Percentiles rank a stretch among this genome's conserved stretches.
These are phyloP conservation scores for Malassezia pachydermatis DNA, from an alignment of 1,284 basidiomycete genomes.

Conservation along the genomic window DNA sequence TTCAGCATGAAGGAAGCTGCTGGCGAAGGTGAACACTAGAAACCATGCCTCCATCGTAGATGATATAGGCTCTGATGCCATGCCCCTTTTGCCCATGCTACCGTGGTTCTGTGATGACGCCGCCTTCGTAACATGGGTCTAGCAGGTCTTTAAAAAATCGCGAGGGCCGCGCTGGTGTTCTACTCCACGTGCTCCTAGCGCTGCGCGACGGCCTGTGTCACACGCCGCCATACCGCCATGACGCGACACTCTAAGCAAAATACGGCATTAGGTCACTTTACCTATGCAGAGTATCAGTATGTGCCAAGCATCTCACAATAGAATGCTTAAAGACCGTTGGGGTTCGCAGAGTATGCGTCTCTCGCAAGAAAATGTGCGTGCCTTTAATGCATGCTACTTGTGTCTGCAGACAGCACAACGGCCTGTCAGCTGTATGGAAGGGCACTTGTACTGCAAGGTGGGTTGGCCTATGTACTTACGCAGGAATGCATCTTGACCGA, in stretches of 20 bases:
- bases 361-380: slow-evolving; percentile 12
- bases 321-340: slow-evolving; percentile 20
- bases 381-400: slow-evolving; percentile 17
- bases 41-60: too few species aligned
- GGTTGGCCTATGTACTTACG: not conserved
- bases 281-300: slow-evolving; percentile 21
- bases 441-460: slow-evolving; percentile 19
- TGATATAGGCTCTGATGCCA: too few species aligned
- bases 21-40: slow-evolving; percentile 34
- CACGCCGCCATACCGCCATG: slow-evolving; percentile 6
- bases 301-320: slow-evolving; percentile 4
- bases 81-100: too few species aligned
- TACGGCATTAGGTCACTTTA: slow-evolving; percentile 18
- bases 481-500: slow-evolving; percentile 16
- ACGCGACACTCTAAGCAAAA: slow-evolving; percentile 18
- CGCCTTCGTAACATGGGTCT: too few species aligned
- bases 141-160: too few species aligned
- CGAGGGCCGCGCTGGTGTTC: not conserved
- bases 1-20: slow-evolving; percentile 50
- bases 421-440: slow-evolving; percentile 9
- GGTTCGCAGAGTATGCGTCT: slow-evolving; percentile 15
- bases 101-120: too few species aligned
- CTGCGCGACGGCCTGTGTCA: not conserved
- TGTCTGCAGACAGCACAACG: slow-evolving; percentile 17
- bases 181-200: not conserved